Conservation (phyloP, 148 eudicot species). For the Camellia japonica region DNA sequence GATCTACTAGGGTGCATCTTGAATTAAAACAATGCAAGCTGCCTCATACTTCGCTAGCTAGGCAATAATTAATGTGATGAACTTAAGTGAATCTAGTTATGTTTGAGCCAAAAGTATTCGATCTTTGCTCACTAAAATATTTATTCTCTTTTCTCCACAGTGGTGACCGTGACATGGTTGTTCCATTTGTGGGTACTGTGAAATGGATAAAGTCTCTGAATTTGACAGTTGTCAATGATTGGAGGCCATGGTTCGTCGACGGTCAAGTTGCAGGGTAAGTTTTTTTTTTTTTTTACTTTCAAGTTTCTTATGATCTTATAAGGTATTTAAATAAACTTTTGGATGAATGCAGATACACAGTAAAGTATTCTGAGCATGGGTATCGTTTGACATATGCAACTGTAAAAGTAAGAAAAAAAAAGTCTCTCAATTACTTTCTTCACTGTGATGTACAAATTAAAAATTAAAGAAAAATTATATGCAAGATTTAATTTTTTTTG, state of each 20-base stretch:
- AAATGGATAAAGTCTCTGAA: constrained; percentile 24
- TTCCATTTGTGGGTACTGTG: constrained; percentile 20
- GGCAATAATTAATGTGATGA: background rate
- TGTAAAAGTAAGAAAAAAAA: constrained; percentile 13
- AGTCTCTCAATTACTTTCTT: too few species aligned
- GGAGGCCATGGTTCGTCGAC: constrained; percentile 24
- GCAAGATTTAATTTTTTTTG: background rate
- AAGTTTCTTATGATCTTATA: background rate
- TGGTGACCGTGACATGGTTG: constrained; percentile 24
- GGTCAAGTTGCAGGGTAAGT: constrained; percentile 19
- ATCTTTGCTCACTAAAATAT: background rate
- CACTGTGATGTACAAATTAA: too few species aligned
- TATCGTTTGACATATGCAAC: constrained; percentile 22
- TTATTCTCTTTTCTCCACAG: constrained; percentile 4
- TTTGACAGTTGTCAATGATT: background rate
- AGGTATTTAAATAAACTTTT: background rate
- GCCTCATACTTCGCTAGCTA: too few species aligned
- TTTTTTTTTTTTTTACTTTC: background rate
- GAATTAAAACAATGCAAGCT: too few species aligned
- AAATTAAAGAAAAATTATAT: background rate
- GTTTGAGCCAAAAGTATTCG: background rate
- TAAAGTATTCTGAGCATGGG: constrained; percentile 4
- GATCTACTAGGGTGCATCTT: too few species aligned
- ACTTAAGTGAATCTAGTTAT: background rate
- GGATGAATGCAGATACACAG: constrained; percentile 5